Conservation (phyloP, 2,329 filamentous ascomycete species). For the Verticillium zaregamsianum region DNA sequence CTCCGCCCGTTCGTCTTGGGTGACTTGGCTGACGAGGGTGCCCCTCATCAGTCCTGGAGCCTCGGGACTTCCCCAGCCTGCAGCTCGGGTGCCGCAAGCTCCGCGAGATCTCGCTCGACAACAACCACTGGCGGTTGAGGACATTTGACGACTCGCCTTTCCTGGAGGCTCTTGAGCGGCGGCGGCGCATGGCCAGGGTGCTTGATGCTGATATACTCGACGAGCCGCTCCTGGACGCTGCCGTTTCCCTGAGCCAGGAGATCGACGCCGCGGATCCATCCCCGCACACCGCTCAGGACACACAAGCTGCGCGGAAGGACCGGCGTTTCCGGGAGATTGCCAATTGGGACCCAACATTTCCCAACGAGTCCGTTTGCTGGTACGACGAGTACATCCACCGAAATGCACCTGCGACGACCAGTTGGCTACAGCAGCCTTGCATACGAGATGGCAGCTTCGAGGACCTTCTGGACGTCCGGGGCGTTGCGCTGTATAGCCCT, state of each 20-base stretch:
- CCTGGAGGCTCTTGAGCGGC: slow-evolving; percentile 54
- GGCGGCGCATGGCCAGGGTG: background rate
- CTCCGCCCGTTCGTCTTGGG: background rate
- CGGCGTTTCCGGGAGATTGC: slow-evolving; percentile 57
- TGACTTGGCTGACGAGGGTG: background rate
- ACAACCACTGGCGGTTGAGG: slow-evolving; percentile 69
- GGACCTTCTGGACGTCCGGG: slow-evolving; percentile 62
- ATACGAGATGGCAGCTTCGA: slow-evolving; percentile 34
- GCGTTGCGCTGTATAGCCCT: slow-evolving; percentile 62
- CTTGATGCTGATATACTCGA: slow-evolving; percentile 8
- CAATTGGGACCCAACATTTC: slow-evolving; percentile 80
- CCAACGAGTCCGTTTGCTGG: slow-evolving; percentile 71
- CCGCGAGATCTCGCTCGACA: slow-evolving; percentile 65
- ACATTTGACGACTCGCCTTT: slow-evolving; percentile 70
- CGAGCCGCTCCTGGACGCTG: slow-evolving; percentile 10
- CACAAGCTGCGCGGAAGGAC: slow-evolving; percentile 21
- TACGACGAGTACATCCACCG: slow-evolving; percentile 87
- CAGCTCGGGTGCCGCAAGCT: slow-evolving; percentile 67
- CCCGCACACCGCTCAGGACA: background rate
- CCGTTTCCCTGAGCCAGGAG: slow-evolving; percentile 6
- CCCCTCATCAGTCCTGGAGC: slow-evolving; percentile 51
- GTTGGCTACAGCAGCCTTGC: slow-evolving; percentile 69
- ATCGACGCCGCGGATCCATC: background rate
- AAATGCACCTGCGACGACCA: slow-evolving; percentile 67
- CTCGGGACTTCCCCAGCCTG: slow-evolving; percentile 59